Conservation (phyloP, 2,329 filamentous ascomycete species). For the Colletotrichum falcatum region DNA sequence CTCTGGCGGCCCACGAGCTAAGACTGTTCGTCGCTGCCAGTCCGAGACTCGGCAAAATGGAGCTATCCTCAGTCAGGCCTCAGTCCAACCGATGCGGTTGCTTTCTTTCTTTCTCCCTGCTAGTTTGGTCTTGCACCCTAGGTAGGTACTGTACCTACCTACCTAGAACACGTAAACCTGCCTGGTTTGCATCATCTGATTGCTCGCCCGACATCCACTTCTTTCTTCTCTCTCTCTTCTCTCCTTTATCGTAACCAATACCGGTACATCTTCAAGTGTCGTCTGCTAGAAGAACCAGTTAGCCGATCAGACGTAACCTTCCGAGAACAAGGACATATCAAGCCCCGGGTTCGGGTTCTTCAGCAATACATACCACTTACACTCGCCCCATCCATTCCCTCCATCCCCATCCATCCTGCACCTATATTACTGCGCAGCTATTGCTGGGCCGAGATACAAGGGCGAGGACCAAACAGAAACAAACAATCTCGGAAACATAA, state of each 20-base stretch:
- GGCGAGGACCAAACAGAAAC: conserved; percentile 14
- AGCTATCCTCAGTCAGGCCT: conserved; percentile 8
- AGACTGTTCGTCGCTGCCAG: neutral
- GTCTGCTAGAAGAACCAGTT: neutral
- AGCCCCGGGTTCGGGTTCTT: neutral
- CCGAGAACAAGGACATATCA: neutral
- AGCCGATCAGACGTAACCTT: conserved; percentile 2
- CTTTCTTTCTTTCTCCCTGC: conserved; percentile 23
- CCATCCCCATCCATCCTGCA: neutral
- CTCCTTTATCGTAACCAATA: neutral
- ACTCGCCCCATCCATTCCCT: neutral
- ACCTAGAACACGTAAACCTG: conserved; percentile 26
- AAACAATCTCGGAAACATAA: conserved; percentile 29
- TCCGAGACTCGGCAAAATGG: neutral
- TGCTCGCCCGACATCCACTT: conserved; percentile 23
- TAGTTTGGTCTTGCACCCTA: conserved; percentile 33
- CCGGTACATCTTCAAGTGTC: neutral
- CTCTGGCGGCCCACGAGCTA: conserved; percentile 1
- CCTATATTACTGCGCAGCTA: neutral
- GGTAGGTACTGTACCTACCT: too few species aligned
- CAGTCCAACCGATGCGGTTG: conserved; percentile 5
- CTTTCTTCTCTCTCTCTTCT: conserved; percentile 2
- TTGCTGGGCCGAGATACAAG: conserved; percentile 25
- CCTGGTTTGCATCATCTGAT: conserved; percentile 36
- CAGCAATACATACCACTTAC: neutral